A percentile compares a stretch with the other conserved stretches of the same genome.
Evolutionary conservation across 257 asterid species (phyloP).

Genomic region (Solanum medicagineum): DNA sequence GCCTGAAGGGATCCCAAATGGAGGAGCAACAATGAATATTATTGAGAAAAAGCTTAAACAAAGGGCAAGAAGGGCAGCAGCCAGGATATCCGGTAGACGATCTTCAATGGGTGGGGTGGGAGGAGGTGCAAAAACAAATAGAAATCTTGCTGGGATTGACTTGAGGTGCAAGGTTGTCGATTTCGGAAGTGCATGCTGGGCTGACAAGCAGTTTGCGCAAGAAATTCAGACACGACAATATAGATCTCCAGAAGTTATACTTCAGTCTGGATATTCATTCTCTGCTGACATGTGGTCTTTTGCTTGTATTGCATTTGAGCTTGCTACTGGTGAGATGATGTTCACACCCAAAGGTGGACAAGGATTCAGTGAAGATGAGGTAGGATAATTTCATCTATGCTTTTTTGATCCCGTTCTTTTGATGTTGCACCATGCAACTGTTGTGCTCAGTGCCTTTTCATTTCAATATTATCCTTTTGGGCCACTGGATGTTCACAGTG

Average conservation of each 20-base stretch:
- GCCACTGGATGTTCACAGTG: background rate
- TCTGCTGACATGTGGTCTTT: conserved; percentile 98
- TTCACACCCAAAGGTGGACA: conserved; percentile 87
- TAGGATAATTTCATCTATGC: conserved; percentile 8
- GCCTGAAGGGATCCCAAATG: conserved; percentile 69
- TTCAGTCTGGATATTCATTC: conserved; percentile 77
- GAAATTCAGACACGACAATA: conserved; percentile 97
- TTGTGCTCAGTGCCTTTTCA: background rate
- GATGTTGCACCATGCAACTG: background rate
- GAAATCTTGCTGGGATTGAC: conserved; percentile 71
- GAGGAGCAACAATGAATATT: conserved; percentile 38
- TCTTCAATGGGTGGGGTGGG: conserved; percentile 50
- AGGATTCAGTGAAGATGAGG: conserved; percentile 97
- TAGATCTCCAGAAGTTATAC: conserved; percentile 94
- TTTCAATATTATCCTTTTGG: background rate
- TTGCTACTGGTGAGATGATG: conserved; percentile 97
- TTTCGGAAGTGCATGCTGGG: conserved; percentile 99
- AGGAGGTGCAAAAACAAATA: conserved; percentile 43
- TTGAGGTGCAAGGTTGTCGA: conserved; percentile 88
- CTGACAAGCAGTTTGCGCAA: conserved; percentile 62
- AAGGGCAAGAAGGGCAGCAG: conserved; percentile 94
- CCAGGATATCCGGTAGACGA: conserved; percentile 71
- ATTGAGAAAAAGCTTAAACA: conserved; percentile 85
- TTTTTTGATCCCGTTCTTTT: background rate
- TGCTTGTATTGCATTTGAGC: conserved; percentile 95